Evolutionary conservation across 2,329 filamentous ascomycete genomes (phyloP).

Genomic region (Capronia coronata): DNA sequence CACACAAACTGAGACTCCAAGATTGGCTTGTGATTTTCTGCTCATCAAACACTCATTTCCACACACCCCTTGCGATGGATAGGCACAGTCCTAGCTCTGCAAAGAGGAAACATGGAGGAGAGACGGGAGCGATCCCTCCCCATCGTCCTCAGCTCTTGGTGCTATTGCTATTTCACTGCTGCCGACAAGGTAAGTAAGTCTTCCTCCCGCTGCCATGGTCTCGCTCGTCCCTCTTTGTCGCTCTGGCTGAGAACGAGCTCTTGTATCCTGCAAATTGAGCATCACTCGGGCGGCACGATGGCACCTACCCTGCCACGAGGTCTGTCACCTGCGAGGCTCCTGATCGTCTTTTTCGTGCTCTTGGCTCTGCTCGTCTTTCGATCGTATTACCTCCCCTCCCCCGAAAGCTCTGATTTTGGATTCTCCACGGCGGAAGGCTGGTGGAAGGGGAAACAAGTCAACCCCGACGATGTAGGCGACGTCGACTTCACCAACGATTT

Average conservation of each 20-base stretch:
- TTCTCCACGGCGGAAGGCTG: conserved; percentile 4
- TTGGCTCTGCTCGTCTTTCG: conserved; percentile 18
- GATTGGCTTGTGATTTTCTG: neutral
- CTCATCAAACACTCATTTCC: neutral
- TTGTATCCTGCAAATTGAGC: neutral
- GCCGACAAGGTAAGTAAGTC: neutral
- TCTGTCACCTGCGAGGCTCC: conserved; percentile 10
- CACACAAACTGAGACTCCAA: neutral
- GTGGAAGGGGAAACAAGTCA: conserved; percentile 1
- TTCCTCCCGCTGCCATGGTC: neutral
- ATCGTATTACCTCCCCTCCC: conserved; percentile 17
- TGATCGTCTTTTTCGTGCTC: conserved; percentile 13
- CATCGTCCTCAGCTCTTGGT: neutral
- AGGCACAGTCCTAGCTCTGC: too few relatives aligned
- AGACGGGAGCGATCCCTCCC: too few relatives aligned
- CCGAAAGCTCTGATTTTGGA: neutral
- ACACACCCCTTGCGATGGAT: too few relatives aligned
- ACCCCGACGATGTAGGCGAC: conserved; percentile 5
- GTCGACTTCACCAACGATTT: conserved; percentile 9
- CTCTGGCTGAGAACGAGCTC: neutral
- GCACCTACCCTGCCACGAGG: conserved; percentile 19
- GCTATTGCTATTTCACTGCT: neutral
- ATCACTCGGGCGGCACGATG: conserved; percentile 3
- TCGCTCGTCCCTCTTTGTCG: neutral
- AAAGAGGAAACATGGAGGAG: too few relatives aligned